These are phyloP conservation scores for Podaxis carcinomalis DNA, from an alignment of 768 basidiomycete genomes.

Conservation along the genomic window DNA sequence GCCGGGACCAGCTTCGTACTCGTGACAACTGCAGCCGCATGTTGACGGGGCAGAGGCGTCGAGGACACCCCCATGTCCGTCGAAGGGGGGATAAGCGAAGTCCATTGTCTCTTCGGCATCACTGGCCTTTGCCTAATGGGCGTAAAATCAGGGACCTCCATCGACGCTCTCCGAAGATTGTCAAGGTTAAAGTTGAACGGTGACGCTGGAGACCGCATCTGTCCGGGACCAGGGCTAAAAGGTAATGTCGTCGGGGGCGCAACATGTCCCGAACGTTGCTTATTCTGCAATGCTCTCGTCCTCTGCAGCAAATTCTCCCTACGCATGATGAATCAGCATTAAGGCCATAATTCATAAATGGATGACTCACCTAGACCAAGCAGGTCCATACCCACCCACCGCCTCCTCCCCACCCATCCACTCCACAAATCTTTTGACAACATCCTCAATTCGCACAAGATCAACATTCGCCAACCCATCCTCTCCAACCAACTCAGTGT, in stretches of 20 bases:
- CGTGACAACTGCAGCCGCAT: constrained; percentile 3
- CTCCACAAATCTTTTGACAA: constrained; percentile 56
- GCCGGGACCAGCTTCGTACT: constrained; percentile 29
- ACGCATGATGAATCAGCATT: neutral
- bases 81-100: constrained; percentile 14
- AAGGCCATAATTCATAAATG: neutral
- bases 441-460: constrained; percentile 46
- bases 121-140: constrained; percentile 34
- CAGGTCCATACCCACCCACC: constrained; percentile 36
- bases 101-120: constrained; percentile 22
- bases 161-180: constrained; percentile 18
- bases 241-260: constrained; percentile 50
- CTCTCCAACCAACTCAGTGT: constrained; percentile 12
- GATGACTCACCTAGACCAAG: constrained; percentile 54
- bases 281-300: constrained; percentile 51
- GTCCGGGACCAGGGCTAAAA: constrained; percentile 15
- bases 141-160: constrained; percentile 51
- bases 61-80: constrained; percentile 25
- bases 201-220: neutral
- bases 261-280: constrained; percentile 52
- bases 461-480: constrained; percentile 48
- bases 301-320: constrained; percentile 53
- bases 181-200: constrained; percentile 8
- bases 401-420: constrained; percentile 42
- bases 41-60: constrained; percentile 21